These are phyloP conservation scores for Blastocladiella britannica DNA, from an alignment of 192 early-diverging fungal species.

Conservation along the genomic window DNA sequence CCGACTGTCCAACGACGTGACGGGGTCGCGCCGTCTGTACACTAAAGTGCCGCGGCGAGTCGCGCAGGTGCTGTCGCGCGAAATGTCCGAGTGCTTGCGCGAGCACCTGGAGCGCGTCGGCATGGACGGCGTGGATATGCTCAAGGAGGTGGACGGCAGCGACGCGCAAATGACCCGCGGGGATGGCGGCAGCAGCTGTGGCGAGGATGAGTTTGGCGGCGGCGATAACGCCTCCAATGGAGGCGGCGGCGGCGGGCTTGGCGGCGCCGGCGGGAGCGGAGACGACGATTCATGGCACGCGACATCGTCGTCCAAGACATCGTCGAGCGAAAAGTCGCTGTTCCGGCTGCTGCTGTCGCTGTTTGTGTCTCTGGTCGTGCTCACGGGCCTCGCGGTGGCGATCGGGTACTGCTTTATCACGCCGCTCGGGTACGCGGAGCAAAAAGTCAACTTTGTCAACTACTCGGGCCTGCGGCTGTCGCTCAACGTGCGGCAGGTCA, in stretches of 20 bases:
- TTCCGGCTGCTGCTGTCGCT: background rate
- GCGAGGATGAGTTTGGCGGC: background rate
- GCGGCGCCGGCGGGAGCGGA: background rate
- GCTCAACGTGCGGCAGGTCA: background rate
- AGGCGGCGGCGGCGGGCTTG: background rate
- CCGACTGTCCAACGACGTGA: background rate
- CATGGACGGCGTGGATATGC: background rate
- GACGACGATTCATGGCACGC: background rate
- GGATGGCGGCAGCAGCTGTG: background rate
- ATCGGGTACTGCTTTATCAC: background rate
- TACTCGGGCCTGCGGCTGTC: background rate
- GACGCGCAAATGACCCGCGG: too few relatives aligned
- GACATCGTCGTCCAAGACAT: background rate
- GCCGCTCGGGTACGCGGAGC: too few relatives aligned
- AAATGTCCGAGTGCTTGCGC: background rate
- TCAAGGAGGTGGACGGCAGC: too few relatives aligned
- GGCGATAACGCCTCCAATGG: background rate
- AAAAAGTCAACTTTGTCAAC: too few relatives aligned
- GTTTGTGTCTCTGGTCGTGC: background rate
- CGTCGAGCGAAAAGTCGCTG: background rate
- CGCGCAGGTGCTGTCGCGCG: background rate
- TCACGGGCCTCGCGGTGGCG: background rate
- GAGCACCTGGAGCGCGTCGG: background rate
- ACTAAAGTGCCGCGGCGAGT: background rate
- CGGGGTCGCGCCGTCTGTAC: background rate